Base-by-base conservation (phyloP, 108 stramenopile species). In the Poteriospumella lacustris region DNA sequence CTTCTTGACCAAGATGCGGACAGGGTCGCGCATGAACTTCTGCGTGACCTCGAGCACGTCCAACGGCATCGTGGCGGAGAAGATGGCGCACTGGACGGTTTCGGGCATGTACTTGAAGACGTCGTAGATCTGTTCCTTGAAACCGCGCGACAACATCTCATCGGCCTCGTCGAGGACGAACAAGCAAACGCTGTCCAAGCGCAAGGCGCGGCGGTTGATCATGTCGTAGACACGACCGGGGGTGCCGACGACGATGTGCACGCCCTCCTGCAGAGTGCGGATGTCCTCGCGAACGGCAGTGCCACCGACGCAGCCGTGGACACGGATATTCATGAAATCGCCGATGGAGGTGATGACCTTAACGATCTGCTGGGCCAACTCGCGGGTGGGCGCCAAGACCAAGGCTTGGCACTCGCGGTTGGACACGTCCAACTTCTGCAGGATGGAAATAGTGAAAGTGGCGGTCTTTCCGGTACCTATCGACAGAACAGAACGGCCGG, bases 91-190 rank as follows among this genome's bases (percentile, higher is more conserved):
- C 89, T 97, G 98, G 44, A 97, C 95, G 68, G 88, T 77, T 88
- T 97, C 96, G 33, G 98, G 98, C 83, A 98, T 93, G 92, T 94
- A 97, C 91, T 96, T 95, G 91, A 97, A 99, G 76, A 99, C 97
- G 62, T 99, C 98, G 89, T 99, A 98, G 87, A 99, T 99, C 88
- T 99, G 98, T 83, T 99, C 98, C 89, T 97, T 97, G 92, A 99
- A 99, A 36, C 98, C 98, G 80, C 96, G 92, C 43, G 90, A 91
- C 79, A 99, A 94, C 98, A 99, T 99, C 92, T 99, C 97, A 91
- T 99, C 98, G 73, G 98, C 98, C 89, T 99, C 98, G 85, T 99
- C 98, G 69, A 99, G 85, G 72, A 96, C 93, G 90, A 99, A 99
- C 77, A 97, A 93, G 41, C 88, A 85, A 69, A 97, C 93, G 85